Conservation (phyloP, 345 rosid species). For the Aegle marmelos region DNA sequence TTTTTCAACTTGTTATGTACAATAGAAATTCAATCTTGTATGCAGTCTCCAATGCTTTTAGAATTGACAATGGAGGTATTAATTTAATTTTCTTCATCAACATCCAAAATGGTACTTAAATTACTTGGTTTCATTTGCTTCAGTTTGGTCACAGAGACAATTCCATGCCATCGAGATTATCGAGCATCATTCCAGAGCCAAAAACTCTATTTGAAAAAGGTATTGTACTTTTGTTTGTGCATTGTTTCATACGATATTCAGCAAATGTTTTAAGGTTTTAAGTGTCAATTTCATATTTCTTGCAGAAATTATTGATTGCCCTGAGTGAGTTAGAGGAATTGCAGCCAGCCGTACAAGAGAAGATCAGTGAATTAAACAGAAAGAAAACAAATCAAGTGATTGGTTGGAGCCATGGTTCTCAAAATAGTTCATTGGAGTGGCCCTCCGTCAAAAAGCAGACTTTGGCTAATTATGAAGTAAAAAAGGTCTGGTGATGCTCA, state of each 20-base stretch:
- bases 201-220: conserved; percentile 64
- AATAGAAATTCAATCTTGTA: neutral
- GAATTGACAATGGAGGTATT: neutral
- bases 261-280: conserved; percentile 23
- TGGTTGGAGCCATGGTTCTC: conserved; percentile 28
- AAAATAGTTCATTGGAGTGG: conserved; percentile 44
- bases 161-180: conserved; percentile 86
- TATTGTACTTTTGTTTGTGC: conserved; percentile 11
- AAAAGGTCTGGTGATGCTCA: conserved; percentile 47
- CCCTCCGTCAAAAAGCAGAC: conserved; percentile 47
- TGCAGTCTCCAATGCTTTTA: neutral
- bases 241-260: neutral
- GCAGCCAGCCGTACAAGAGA: conserved; percentile 76
- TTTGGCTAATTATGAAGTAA: conserved; percentile 28
- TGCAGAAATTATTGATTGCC: conserved; percentile 65
- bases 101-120: conserved; percentile 6
- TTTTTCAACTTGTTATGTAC: neutral
- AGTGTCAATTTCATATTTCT: conserved; percentile 17
- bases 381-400: conserved; percentile 39
- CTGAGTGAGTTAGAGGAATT: conserved; percentile 77
- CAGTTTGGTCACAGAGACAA: conserved; percentile 94
- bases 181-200: conserved; percentile 42
- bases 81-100: neutral
- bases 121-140: conserved; percentile 23
- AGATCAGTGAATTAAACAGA: conserved; percentile 52